Percentiles rank a stretch among this genome's conserved stretches.
Evolutionary conservation across 2,329 filamentous ascomycete genomes (phyloP).

Genomic region (Diplodia intermedia): DNA sequence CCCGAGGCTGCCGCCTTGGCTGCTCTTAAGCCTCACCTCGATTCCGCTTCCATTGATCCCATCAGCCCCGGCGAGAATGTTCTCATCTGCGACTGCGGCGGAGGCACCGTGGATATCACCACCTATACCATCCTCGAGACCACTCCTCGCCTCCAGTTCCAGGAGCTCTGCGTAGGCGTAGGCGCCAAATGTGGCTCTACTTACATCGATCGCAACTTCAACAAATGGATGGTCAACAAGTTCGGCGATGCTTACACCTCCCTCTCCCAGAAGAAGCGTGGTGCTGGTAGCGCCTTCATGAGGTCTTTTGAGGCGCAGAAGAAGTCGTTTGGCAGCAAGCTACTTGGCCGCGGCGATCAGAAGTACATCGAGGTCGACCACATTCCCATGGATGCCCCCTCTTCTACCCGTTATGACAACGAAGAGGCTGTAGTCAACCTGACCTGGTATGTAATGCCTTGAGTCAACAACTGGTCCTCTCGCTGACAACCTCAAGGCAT

Average conservation of each 20-base stretch:
- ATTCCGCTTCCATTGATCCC: background rate
- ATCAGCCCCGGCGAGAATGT: conserved; percentile 33
- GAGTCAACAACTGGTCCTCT: fast-evolving
- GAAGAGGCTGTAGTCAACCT: conserved; percentile 27
- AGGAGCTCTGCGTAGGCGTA: background rate
- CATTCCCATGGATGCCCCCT: background rate
- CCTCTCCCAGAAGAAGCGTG: conserved; percentile 38
- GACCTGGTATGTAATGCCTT: conserved; percentile 11
- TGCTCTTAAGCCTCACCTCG: conserved; percentile 32
- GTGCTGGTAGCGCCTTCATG: conserved; percentile 46
- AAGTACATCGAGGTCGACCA: conserved; percentile 28
- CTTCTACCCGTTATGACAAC: conserved; percentile 15
- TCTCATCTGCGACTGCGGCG: conserved; percentile 42
- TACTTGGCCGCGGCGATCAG: background rate
- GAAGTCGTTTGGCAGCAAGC: conserved; percentile 38
- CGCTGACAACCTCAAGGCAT: background rate
- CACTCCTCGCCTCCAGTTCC: conserved; percentile 5
- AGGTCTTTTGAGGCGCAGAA: conserved; percentile 45
- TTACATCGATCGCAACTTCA: conserved; percentile 45
- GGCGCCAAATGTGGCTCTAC: conserved; percentile 37
- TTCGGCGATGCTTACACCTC: conserved; percentile 43
- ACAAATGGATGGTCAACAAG: conserved; percentile 40
- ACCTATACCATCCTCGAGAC: conserved; percentile 21
- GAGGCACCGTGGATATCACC: conserved; percentile 41
- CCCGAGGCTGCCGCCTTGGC: conserved; percentile 38